Conservation (phyloP, 176 grass and related monocot genomes). For the Bromus sterilis region DNA sequence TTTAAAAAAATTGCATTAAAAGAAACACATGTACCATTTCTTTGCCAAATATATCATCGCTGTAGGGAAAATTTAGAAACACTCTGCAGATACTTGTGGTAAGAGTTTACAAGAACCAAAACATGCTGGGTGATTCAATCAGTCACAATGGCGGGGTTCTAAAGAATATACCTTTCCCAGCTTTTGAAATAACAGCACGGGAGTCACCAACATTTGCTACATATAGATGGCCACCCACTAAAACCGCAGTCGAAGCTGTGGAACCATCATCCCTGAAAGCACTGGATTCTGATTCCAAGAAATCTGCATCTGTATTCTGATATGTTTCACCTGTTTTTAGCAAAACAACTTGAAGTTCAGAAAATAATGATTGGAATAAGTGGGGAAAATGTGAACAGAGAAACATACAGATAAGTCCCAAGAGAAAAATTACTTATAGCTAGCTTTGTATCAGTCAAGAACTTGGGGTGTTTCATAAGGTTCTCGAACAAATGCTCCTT, state of each 20-base stretch:
- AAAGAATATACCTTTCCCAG: constrained; percentile 68
- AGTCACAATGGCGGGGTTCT: not conserved
- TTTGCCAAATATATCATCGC: not conserved
- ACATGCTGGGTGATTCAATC: not conserved
- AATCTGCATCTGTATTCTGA: constrained; percentile 78
- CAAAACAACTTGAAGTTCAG: constrained; percentile 2
- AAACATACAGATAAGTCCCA: constrained; percentile 1
- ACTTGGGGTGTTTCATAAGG: constrained; percentile 81
- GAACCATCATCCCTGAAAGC: constrained; percentile 91
- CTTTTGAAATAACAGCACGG: constrained; percentile 84
- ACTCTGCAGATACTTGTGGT: not conserved
- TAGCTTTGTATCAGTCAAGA: constrained; percentile 85
- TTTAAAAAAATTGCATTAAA: not conserved
- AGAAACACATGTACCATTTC: not conserved
- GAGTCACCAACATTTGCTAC: constrained; percentile 99
- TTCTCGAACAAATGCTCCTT: constrained; percentile 91
- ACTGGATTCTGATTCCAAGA: constrained; percentile 66
- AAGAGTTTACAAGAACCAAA: not conserved
- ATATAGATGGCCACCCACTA: constrained; percentile 78
- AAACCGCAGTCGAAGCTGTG: constrained; percentile 83
- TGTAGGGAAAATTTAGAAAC: not conserved
- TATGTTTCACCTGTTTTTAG: constrained; percentile 73
- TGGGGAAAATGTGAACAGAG: not conserved
- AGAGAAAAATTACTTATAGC: constrained; percentile 67
- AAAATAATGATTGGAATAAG: not conserved